A percentile compares a stretch with the other conserved stretches of the same genome.
Evolutionary conservation across 2,329 filamentous ascomycete genomes (phyloP).

Genomic region (Fusarium zealandicum): DNA sequence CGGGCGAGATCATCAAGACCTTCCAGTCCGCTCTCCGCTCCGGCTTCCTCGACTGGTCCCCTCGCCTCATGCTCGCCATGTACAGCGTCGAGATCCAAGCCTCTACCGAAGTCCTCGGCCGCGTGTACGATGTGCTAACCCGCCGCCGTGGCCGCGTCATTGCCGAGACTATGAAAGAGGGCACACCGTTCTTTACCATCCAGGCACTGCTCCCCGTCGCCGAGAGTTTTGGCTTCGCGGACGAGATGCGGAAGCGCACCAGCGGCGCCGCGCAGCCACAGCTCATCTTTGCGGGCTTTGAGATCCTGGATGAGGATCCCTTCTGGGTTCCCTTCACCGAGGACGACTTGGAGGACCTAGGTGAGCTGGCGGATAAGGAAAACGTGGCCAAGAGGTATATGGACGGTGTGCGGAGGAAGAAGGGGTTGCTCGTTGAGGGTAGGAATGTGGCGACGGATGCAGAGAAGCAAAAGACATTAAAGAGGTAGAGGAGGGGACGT

Average conservation of each 20-base stretch:
- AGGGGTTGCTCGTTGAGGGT: constrained; percentile 85
- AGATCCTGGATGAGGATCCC: constrained; percentile 92
- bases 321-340: constrained; percentile 98
- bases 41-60: constrained; percentile 94
- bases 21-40: constrained; percentile 83
- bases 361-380: constrained; percentile 90
- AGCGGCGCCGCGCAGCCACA: constrained; percentile 91
- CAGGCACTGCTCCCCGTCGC: constrained; percentile 86
- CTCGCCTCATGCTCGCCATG: constrained; percentile 95
- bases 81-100: constrained; percentile 98
- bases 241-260: constrained; percentile 95
- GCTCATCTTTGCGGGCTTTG: constrained; percentile 90
- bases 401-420: constrained; percentile 84
- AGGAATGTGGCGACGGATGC: constrained; percentile 81
- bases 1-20: constrained; percentile 90
- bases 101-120: constrained; percentile 90
- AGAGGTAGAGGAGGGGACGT: constrained; percentile 54
- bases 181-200: constrained; percentile 96
- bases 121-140: constrained; percentile 97
- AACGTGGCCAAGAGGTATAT: constrained; percentile 97
- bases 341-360: constrained; percentile 94
- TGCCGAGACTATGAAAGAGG: constrained; percentile 90
- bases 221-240: constrained; percentile 93
- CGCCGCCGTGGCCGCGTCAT: constrained; percentile 88
- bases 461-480: constrained; percentile 84